These are phyloP conservation scores for Rubroshorea leprosula DNA, from an alignment of 345 rosid genomes.

Conservation along the genomic window DNA sequence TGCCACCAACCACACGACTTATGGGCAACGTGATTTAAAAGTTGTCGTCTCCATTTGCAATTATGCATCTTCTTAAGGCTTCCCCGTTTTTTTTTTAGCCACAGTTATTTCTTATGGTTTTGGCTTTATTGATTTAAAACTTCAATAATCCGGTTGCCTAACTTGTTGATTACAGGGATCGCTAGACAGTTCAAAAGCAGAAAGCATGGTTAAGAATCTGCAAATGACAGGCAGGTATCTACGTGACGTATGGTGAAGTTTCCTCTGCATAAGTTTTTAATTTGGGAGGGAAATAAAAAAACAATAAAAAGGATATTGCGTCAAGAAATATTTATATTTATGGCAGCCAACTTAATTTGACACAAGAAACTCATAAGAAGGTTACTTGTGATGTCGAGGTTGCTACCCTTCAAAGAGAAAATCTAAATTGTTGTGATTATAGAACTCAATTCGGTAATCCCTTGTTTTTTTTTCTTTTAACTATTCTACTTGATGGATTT, in stretches of 20 bases:
- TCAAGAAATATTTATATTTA: no score
- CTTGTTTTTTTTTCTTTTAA: no score
- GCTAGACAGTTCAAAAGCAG: slow-evolving; percentile 69
- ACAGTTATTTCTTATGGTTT: neutral
- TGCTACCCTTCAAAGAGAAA: no score
- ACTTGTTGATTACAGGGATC: slow-evolving; percentile 49
- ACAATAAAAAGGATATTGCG: no score
- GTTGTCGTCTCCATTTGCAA: neutral
- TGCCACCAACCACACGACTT: no score
- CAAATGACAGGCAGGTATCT: slow-evolving; percentile 86
- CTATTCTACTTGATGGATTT: no score
- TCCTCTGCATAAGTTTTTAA: neutral
- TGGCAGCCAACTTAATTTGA: no score
- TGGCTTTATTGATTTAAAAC: neutral
- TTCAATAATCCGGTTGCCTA: neutral
- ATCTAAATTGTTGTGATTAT: no score
- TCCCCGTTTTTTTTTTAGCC: no score
- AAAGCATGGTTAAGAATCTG: slow-evolving; percentile 80
- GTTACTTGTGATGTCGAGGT: no score
- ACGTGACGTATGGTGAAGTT: slow-evolving; percentile 81
- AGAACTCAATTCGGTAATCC: no score
- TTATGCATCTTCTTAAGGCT: neutral
- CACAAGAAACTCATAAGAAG: no score
- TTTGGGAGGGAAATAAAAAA: neutral
- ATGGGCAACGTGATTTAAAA: neutral